Base-by-base conservation (phyloP, 2,329 filamentous ascomycete genomes). In the Reticulascus tulasneorum region DNA sequence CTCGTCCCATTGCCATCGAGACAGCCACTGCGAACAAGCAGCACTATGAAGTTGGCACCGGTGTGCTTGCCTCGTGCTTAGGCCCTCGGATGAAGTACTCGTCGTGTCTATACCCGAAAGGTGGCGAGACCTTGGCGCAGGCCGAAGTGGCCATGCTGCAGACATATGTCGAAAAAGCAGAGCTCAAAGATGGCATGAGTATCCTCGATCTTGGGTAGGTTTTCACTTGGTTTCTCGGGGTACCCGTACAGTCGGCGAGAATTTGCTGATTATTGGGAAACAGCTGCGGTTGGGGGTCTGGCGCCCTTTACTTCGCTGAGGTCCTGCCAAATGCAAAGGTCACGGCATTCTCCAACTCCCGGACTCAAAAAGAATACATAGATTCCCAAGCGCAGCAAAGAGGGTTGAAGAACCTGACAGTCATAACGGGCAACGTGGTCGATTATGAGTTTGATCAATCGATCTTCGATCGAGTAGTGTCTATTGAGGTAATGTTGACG, bases 31-130 rank as follows among this genome's bases (percentile, higher is more conserved):
- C 82, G 16, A 85, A 86, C 54, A 63, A 73, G 49, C 82, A 86
- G 66, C 82, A 86, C 58, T 86, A 86, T 52, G 82, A 86, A 59
- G 81, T 86, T 25, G 79, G 77, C 24, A 83, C 81, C 0, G 77
- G 76, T 4, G 75, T 85, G 17, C 57, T 86, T 25, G 59, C 62
- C 19, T 73, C 71, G 19, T 79, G 72, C 55, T 61, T 86, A 10
- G 82, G 82, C 1, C 77, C 79, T 5, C 64, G 80, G 36, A 85
- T 86, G 79, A 86, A 86, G 67, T 86, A 85, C 55, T 80, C 74
- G n/a, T 71, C 66, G 45, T 82, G 77, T 53, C 62, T 83, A 50
- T 86, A 86, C 55, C 73, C 75, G 5, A 74, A 71, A 42, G 79
- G 77, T 12, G 62, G 63, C 41, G 75, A 81, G 61, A 81, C 71